Evolutionary conservation across 2,329 filamentous ascomycete genomes (phyloP).

Genomic region (Penicillium polonicum): DNA sequence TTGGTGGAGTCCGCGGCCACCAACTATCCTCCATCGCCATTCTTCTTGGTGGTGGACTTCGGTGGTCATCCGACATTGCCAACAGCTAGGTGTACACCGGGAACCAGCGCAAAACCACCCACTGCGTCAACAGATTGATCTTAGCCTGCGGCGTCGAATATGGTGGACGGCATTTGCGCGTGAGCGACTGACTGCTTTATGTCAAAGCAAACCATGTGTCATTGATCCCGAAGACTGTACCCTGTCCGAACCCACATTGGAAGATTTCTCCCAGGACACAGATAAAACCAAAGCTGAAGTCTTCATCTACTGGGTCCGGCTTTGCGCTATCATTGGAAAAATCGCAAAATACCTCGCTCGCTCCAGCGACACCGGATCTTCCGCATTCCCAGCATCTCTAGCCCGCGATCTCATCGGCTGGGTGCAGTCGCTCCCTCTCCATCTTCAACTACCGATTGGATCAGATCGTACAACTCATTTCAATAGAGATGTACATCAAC

Average conservation of each 20-base stretch:
- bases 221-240: conserved; percentile 47
- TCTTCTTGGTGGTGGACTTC: conserved; percentile 51
- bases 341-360: conserved; percentile 42
- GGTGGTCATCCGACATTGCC: conserved; percentile 45
- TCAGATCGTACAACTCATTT: neutral
- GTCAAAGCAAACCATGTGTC: conserved; percentile 46
- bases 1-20: conserved; percentile 46
- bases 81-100: conserved; percentile 47
- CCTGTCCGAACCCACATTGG: conserved; percentile 38
- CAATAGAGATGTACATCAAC: neutral
- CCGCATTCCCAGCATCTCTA: conserved; percentile 27
- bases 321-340: conserved; percentile 43
- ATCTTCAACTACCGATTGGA: conserved; percentile 34
- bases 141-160: conserved; percentile 39
- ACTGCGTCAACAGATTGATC: conserved; percentile 18
- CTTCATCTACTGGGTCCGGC: conserved; percentile 46
- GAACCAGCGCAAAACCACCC: conserved; percentile 32
- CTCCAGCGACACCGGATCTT: conserved; percentile 10
- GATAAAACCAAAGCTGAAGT: conserved; percentile 35
- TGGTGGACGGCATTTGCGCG: conserved; percentile 48
- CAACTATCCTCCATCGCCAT: conserved; percentile 41
- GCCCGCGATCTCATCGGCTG: conserved; percentile 38
- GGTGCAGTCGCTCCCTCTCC: conserved; percentile 36
- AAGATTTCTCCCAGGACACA: conserved; percentile 40
- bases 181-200: conserved; percentile 44